These are phyloP conservation scores for Leavenworthia alabamica DNA, from an alignment of 345 rosid species.

Conservation along the genomic window DNA sequence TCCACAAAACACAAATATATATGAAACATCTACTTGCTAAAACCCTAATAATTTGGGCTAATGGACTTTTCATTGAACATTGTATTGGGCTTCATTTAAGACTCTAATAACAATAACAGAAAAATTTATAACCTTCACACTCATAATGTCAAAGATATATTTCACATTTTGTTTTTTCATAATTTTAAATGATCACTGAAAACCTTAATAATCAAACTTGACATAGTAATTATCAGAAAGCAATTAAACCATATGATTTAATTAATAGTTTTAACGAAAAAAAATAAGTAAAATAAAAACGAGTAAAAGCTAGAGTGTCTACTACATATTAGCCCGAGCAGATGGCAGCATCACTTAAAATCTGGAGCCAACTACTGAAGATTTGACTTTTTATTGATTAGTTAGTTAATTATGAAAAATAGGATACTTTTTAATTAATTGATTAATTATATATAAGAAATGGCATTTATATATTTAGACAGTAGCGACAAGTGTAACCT, in stretches of 20 bases:
- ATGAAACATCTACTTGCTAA: too few relatives aligned
- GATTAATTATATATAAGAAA: not conserved
- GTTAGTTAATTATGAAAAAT: not conserved
- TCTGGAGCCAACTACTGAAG: constrained; percentile 9
- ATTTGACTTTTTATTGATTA: constrained; percentile 20
- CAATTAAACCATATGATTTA: not conserved
- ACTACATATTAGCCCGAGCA: constrained; percentile 2
- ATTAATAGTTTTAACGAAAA: not conserved
- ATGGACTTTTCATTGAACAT: too few relatives aligned
- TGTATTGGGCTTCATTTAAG: too few relatives aligned
- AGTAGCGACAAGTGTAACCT: constrained; percentile 22
- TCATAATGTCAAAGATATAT: not conserved
- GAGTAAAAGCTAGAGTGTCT: not conserved
- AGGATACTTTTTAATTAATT: not conserved
- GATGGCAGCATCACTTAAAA: constrained; percentile 20
- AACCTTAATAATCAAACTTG: not conserved
- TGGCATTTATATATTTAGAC: not conserved
- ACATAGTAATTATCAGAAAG: not conserved
- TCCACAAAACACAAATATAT: too few relatives aligned
- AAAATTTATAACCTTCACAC: not conserved
- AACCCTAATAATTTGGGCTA: too few relatives aligned
- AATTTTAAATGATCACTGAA: not conserved
- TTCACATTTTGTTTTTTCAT: not conserved
- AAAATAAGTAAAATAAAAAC: not conserved
- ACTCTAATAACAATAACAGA: too few relatives aligned